phyloP scores from a whole-genome alignment of 1,284 basidiomycete genomes.

The Rhodotorula sp. region DNA sequence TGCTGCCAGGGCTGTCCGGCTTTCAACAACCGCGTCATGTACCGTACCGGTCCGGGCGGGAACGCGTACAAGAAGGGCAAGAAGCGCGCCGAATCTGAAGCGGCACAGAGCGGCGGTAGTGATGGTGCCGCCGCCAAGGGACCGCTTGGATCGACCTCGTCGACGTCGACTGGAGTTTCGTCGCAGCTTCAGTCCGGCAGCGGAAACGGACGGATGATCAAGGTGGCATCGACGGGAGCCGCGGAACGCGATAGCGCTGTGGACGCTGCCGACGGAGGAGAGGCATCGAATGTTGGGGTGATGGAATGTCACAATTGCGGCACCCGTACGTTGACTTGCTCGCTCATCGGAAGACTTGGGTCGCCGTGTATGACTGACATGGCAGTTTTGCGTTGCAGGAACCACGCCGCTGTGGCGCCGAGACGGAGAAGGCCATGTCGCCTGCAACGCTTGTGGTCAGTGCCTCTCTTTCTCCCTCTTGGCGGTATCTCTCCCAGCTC shows the following conservation, averaged over 20 bases:
- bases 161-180: too few species aligned
- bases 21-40: slow-evolving; percentile 68
- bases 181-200: too few species aligned
- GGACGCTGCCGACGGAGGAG: slow-evolving; percentile 7
- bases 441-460: slow-evolving; percentile 86
- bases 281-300: slow-evolving; percentile 21
- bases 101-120: neutral
- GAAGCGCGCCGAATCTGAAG: neutral
- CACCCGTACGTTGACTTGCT: slow-evolving; percentile 30
- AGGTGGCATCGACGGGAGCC: neutral
- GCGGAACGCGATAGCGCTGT: neutral
- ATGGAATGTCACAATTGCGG: slow-evolving; percentile 46
- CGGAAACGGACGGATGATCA: too few species aligned
- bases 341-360: neutral
- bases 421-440: slow-evolving; percentile 84
- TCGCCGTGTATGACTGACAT: neutral
- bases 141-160: too few species aligned
- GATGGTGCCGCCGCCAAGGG: neutral
- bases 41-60: slow-evolving; percentile 8
- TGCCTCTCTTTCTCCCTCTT: slow-evolving; percentile 48
- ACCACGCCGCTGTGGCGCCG: slow-evolving; percentile 91
- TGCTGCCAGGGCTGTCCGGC: slow-evolving; percentile 91
- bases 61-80: slow-evolving; percentile 5
- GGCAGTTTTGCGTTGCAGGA: slow-evolving; percentile 11
- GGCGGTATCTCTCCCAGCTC: neutral